A percentile compares a stretch with the other conserved stretches of the same genome.
Conservation (phyloP, 139 green algal genomes). For the Nannochloris sp. region DNA sequence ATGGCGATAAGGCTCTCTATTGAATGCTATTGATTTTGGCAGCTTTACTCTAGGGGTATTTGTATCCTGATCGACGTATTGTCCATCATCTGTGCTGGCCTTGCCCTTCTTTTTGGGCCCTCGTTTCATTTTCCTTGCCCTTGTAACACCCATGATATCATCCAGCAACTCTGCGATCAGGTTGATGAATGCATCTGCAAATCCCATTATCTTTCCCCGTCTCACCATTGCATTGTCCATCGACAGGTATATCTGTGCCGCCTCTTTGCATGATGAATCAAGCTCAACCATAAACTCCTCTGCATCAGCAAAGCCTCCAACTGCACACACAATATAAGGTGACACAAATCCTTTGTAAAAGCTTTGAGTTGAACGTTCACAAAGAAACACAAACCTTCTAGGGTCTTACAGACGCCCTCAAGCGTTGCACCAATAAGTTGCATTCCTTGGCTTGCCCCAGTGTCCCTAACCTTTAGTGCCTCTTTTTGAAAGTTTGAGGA, state of each 20-base stretch:
- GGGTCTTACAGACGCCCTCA: neutral
- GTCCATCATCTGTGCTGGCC: neutral
- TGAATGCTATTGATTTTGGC: slow-evolving; percentile 30
- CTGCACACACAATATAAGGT: neutral
- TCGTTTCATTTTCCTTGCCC: neutral
- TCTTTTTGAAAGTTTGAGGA: neutral
- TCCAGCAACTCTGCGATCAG: slow-evolving; percentile 15
- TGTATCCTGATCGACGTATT: neutral
- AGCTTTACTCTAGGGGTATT: neutral
- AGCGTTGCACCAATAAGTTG: neutral
- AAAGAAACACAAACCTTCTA: neutral
- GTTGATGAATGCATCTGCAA: slow-evolving; percentile 18
- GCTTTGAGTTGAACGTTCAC: neutral
- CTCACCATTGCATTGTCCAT: slow-evolving; percentile 20
- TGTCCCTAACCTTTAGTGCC: neutral
- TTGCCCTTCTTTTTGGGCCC: neutral
- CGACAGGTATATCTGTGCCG: slow-evolving; percentile 11
- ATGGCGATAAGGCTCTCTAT: slow-evolving; percentile 49
- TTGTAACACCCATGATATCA: neutral
- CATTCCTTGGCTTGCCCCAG: neutral
- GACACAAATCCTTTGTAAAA: neutral
- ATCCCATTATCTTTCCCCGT: slow-evolving; percentile 16
- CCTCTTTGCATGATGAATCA: slow-evolving; percentile 4
- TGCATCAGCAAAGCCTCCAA: slow-evolving; percentile 14
- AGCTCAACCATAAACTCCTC: slow-evolving; percentile 19